Evolutionary conservation across 2,329 filamentous ascomycete genomes (phyloP), one percentile per base, ranked within the genome.

Genomic region (Metarhizium humberi): DNA sequence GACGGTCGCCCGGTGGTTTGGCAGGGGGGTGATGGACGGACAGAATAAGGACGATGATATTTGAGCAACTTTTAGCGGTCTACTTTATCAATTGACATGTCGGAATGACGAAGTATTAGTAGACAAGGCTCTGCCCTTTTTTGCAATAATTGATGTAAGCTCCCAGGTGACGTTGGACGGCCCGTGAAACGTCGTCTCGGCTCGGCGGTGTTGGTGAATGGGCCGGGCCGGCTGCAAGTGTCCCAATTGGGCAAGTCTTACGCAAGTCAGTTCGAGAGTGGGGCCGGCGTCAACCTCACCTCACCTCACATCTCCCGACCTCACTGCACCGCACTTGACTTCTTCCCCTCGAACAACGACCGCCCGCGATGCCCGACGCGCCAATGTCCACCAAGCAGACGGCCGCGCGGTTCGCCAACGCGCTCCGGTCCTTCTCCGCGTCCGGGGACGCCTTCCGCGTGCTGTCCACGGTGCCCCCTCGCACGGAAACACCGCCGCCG

Each of bases 1-100:
- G n/a, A 92, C 90, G 2, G 82, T 97, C 55, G 90, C 90, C 57
- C 90, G 96, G 67, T 99, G 94, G 82, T 97, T 96, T 76, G 92
- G 92, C 1, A 77, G 92, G 56, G 92, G 94, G 1, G 91, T 97
- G 3, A 95, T 97, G 91, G 71, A 74, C 57, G 81, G 78, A 30
- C 77, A 66, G 18, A 66, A 55, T 69, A 57, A 68, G 20, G 53
- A 55, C 36, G 45, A 16, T 48, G 20, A 40, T 5, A 11, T 14
- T 11, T 40, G 38, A 40, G 38, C 5, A 40, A 5, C 11, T 45
- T 3, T 25, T 45, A 20, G 42, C 42, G 42, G 14, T 45, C 10
- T 5, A 45, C 42, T 45, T 45, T 45, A 6, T 45, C 32, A 34
- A 11, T 34, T 6, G 7, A 34, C 32, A 11, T 34, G 32, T 34